Percentiles rank a stretch among this genome's conserved stretches.
Evolutionary conservation across 495 filamentous ascomycete species (phyloP).

Genomic region (Aspergillus heteromorphus): DNA sequence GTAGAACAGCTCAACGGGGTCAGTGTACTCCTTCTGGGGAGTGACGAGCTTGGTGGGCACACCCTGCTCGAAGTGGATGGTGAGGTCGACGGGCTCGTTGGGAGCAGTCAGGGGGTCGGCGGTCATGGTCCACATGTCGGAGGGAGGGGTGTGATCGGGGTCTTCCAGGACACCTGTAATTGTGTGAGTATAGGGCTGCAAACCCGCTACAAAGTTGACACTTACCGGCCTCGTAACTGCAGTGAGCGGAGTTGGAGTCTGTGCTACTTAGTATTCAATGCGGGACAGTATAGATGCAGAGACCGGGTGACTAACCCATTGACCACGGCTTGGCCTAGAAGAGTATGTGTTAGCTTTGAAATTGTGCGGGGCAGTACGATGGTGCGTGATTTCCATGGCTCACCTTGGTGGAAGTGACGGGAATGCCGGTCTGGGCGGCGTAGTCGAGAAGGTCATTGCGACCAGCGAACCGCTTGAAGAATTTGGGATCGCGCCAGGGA

Average conservation of each 20-base stretch:
- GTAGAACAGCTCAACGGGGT: slow-evolving; percentile 74
- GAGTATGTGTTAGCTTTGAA: neutral
- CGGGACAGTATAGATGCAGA: neutral
- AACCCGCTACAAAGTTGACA: neutral
- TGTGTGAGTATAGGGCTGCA: neutral
- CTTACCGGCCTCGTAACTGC: slow-evolving; percentile 79
- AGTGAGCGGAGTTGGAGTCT: slow-evolving; percentile 89
- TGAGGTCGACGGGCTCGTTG: slow-evolving; percentile 70
- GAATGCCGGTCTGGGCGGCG: slow-evolving; percentile 70
- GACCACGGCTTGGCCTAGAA: slow-evolving; percentile 64
- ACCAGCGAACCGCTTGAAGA: slow-evolving; percentile 77
- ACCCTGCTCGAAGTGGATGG: slow-evolving; percentile 78
- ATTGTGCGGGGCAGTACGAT: no score
- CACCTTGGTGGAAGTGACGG: slow-evolving; percentile 77
- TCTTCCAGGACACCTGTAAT: slow-evolving; percentile 33
- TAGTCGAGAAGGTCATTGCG: slow-evolving; percentile 87
- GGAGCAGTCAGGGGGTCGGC: slow-evolving; percentile 72
- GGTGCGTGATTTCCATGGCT: neutral
- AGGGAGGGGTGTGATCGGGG: slow-evolving; percentile 53
- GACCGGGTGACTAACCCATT: slow-evolving; percentile 23
- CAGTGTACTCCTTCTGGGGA: slow-evolving; percentile 61
- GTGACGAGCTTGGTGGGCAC: slow-evolving; percentile 67
- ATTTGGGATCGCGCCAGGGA: slow-evolving; percentile 80
- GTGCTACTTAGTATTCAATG: neutral
- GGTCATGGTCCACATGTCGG: slow-evolving; percentile 82